Evolutionary conservation across 108 stramenopile genomes (phyloP), one percentile per base, ranked within the genome.

Genomic region (Pseudonitzschia delicatissima): DNA sequence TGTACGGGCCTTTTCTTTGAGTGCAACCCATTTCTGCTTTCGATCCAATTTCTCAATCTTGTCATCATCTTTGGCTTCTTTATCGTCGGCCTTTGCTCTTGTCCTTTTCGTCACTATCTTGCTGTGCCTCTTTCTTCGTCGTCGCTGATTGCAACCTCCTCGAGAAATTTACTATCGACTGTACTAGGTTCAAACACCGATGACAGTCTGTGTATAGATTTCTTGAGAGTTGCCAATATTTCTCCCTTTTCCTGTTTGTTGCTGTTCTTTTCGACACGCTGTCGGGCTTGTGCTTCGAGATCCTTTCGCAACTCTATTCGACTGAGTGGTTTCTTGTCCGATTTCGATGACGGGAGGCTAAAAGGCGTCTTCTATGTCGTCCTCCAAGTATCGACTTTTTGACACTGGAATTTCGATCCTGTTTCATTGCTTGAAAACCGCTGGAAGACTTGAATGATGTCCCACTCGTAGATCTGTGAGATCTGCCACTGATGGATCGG

Each of bases 251-350:
- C 13, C 21, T 53, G 23, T 11, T 53, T 25, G 29, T 36, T 34
- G 7, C n/a, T 34, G 4, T 32, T 6, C 5, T 45, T 45, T 60
- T 60, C 18, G 36, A 60, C 9, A 20, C 58, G 58, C 29, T 15
- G 34, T n/a, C 7, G 34, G 7, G 36, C 58, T 60, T 60, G 58
- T 9, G 33, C 35, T 23, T 60, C 13, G 20, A 60, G 25, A 36
- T 36, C 35, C 9, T 60, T 31, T 60, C 58, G 33, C 21, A 60
- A 18, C 35, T 60, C 58, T 3, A 4, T n/a, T 21, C 58, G 34
- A 60, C 17, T 60, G 13, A 8, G 26, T 1, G 26, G 52, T 26
- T 31, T 53, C 3, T 53, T 6, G n/a, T n/a, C n/a, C n/a, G n/a
- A n/a, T n/a, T n/a, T n/a, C n/a, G n/a, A n/a, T n/a, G n/a, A n/a